Percentiles rank a stretch among this genome's conserved stretches.
phyloP scores from a whole-genome alignment of 176 grass and related monocot genomes.

The Carex cristatella region DNA sequence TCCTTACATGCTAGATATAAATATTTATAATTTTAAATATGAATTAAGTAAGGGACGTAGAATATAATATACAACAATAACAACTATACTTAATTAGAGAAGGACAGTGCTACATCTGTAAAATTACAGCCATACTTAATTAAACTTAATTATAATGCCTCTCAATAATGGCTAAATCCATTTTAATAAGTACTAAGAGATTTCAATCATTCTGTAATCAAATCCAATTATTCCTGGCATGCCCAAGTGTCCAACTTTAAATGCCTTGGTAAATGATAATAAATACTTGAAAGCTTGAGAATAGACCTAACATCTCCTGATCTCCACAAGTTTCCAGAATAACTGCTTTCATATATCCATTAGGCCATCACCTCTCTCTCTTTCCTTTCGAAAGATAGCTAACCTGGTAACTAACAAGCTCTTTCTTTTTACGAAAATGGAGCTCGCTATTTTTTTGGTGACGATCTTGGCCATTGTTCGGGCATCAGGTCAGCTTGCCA shows the following conservation, averaged over 20 bases:
- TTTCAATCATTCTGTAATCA: background rate
- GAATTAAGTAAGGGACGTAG: too few species aligned
- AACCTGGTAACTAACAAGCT: background rate
- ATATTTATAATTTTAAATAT: too few species aligned
- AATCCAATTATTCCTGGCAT: background rate
- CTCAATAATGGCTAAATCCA: background rate
- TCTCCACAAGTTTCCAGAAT: background rate
- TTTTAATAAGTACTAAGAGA: background rate
- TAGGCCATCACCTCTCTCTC: background rate
- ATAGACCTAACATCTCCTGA: background rate
- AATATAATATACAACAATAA: background rate
- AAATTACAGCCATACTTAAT: background rate
- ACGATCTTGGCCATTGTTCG: background rate
- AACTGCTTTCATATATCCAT: background rate
- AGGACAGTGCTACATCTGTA: too few species aligned
- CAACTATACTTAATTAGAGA: background rate
- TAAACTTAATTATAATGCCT: background rate
- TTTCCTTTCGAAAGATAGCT: background rate
- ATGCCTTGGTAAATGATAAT: background rate
- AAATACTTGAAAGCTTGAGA: background rate
- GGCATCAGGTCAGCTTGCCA: background rate
- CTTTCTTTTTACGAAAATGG: constrained; percentile 14
- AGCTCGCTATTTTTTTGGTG: background rate
- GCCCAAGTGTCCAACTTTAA: background rate
- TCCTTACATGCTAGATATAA: too few species aligned